These are phyloP conservation scores for Anisodus acutangulus DNA, from an alignment of 257 asterid species.

Conservation along the genomic window DNA sequence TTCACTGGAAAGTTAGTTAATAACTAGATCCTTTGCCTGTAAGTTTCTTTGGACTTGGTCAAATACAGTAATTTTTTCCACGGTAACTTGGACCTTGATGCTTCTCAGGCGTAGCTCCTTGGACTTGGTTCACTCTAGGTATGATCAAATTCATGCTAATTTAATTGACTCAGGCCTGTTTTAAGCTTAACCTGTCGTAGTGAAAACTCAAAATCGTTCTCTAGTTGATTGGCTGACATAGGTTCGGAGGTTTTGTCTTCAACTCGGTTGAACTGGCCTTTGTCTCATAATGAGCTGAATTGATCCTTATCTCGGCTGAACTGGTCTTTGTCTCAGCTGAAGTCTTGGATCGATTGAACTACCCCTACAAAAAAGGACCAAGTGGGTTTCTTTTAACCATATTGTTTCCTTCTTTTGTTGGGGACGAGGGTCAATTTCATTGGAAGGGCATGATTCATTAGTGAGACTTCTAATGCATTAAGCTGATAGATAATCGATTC, in stretches of 20 bases:
- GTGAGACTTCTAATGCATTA: conserved; percentile 14
- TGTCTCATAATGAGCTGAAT: not conserved
- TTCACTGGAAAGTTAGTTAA: not conserved
- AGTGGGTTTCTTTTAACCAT: not conserved
- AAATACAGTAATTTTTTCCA: not conserved
- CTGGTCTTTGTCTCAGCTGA: not conserved
- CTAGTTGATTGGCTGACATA: not conserved
- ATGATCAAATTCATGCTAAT: not conserved
- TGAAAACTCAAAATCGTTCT: not conserved
- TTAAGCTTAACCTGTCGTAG: not conserved
- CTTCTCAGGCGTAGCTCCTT: not conserved
- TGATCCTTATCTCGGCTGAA: not conserved
- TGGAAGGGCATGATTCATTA: not conserved
- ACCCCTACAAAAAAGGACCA: not conserved
- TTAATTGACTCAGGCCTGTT: not conserved
- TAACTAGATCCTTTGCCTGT: not conserved
- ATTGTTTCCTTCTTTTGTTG: not conserved
- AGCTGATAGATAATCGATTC: not conserved
- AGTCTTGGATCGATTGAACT: not conserved
- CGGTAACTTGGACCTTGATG: conserved; percentile 3
- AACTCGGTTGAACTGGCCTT: conserved; percentile 13
- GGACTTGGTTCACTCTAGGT: not conserved
- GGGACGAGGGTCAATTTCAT: conserved; percentile 1
- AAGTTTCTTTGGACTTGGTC: conserved; percentile 9
- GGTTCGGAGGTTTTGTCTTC: not conserved